Evolutionary conservation across 768 basidiomycete genomes (phyloP).

Genomic region (Lactarius akahatsu): DNA sequence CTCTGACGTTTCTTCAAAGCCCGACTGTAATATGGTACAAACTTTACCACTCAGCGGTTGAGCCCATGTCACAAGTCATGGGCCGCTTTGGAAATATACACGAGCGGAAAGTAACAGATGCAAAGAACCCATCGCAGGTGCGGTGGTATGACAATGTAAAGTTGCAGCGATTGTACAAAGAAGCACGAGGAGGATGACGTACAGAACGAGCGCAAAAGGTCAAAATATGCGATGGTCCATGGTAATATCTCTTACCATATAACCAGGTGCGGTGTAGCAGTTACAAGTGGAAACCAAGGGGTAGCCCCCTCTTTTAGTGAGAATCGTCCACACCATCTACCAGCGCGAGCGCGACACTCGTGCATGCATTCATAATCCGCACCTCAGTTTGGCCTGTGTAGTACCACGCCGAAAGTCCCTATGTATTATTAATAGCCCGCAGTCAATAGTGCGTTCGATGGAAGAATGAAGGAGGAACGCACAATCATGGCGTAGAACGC

Average conservation of each 20-base stretch:
- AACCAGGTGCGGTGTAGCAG: neutral
- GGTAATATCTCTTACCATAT: no score
- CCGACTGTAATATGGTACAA: neutral
- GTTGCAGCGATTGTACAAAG: neutral
- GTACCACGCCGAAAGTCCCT: conserved; percentile 67
- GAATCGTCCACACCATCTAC: neutral
- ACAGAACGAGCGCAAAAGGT: neutral
- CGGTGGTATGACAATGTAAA: neutral
- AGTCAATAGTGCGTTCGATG: neutral
- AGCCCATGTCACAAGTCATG: neutral
- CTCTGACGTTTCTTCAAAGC: neutral
- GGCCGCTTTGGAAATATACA: neutral
- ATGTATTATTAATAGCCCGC: neutral
- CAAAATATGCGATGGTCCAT: neutral
- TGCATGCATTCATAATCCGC: conserved; percentile 43
- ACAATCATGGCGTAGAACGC: conserved; percentile 69
- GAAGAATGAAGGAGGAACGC: conserved; percentile 26
- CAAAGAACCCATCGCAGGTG: neutral
- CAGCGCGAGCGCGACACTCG: conserved; percentile 41
- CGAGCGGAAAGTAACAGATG: neutral
- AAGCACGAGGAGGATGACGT: no score
- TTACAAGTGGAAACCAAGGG: no score
- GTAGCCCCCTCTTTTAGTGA: no score
- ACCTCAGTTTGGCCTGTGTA: conserved; percentile 59
- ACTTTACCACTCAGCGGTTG: no score